phyloP scores from a whole-genome alignment of 2,329 filamentous ascomycete species.

The Microdochium trichocladiopsis region DNA sequence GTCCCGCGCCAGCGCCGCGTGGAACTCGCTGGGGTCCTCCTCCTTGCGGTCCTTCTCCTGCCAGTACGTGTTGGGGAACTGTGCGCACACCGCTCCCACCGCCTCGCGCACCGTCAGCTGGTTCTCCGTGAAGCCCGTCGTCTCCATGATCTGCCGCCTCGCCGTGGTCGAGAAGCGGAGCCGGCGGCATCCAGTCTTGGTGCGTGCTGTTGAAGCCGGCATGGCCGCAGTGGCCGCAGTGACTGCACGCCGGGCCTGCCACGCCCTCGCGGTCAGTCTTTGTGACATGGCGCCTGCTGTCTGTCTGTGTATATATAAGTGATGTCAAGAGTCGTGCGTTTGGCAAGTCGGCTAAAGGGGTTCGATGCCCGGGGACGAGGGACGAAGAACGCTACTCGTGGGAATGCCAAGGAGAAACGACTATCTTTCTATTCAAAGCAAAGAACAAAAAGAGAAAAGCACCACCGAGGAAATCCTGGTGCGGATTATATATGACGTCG shows the following conservation, averaged over 20 bases:
- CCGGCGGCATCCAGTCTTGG: not conserved
- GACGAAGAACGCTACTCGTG: too few relatives aligned
- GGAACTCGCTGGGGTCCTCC: slow-evolving; percentile 67
- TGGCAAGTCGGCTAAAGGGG: too few relatives aligned
- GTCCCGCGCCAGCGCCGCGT: slow-evolving; percentile 64
- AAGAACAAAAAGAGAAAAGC: too few relatives aligned
- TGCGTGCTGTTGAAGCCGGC: not conserved
- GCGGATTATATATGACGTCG: too few relatives aligned
- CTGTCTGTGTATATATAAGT: too few relatives aligned
- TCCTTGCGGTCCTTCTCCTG: slow-evolving; percentile 63
- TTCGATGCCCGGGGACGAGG: too few relatives aligned
- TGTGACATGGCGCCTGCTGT: too few relatives aligned
- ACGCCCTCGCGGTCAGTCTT: too few relatives aligned
- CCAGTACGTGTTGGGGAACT: slow-evolving; percentile 73
- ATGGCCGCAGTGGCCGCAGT: not conserved
- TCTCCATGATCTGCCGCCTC: slow-evolving; percentile 54
- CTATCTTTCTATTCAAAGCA: too few relatives aligned
- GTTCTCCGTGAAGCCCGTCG: slow-evolving; percentile 63
- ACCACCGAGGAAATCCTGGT: too few relatives aligned
- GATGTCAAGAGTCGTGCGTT: too few relatives aligned
- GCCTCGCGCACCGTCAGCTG: slow-evolving; percentile 68
- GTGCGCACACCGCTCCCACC: slow-evolving; percentile 58
- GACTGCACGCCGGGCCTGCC: not conserved
- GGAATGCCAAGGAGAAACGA: too few relatives aligned
- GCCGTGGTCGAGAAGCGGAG: slow-evolving; percentile 27